phyloP scores from a whole-genome alignment of 2,329 filamentous ascomycete genomes.

The Colletotrichum australisinense region DNA sequence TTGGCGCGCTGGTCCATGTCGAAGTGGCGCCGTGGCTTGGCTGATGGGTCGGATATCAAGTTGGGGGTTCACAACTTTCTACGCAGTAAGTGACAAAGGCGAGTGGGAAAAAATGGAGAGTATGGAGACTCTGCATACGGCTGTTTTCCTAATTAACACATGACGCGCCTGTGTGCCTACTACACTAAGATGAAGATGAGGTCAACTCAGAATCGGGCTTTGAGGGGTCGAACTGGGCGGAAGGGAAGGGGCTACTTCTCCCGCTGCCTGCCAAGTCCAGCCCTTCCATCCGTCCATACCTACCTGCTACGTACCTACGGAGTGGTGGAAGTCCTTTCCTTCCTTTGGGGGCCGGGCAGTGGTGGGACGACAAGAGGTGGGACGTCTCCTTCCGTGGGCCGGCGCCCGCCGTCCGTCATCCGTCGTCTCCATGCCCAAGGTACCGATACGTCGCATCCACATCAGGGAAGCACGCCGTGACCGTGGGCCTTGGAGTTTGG shows the following conservation, averaged over 20 bases:
- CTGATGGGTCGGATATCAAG: background rate
- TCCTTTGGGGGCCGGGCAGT: conserved; percentile 5
- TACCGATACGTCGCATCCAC: background rate
- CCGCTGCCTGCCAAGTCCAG: conserved; percentile 2
- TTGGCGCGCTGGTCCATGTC: background rate
- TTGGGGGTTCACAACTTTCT: background rate
- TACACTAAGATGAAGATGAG: background rate
- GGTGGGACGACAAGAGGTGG: conserved; percentile 26
- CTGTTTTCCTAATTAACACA: no score
- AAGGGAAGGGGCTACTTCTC: conserved; percentile 2
- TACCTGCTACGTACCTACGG: no score
- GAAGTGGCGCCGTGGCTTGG: background rate
- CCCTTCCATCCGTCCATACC: background rate
- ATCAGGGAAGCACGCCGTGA: background rate
- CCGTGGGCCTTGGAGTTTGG: background rate
- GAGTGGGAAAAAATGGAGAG: background rate
- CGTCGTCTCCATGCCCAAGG: conserved; percentile 10
- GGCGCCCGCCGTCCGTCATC: conserved; percentile 12
- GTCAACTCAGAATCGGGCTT: background rate
- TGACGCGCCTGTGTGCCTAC: no score
- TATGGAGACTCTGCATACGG: background rate
- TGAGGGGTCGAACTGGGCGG: background rate
- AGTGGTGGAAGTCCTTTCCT: background rate
- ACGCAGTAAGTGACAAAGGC: background rate
- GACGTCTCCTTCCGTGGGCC: conserved; percentile 18